phyloP scores from a whole-genome alignment of 108 stramenopile species.

The Epithemia pelagica region DNA sequence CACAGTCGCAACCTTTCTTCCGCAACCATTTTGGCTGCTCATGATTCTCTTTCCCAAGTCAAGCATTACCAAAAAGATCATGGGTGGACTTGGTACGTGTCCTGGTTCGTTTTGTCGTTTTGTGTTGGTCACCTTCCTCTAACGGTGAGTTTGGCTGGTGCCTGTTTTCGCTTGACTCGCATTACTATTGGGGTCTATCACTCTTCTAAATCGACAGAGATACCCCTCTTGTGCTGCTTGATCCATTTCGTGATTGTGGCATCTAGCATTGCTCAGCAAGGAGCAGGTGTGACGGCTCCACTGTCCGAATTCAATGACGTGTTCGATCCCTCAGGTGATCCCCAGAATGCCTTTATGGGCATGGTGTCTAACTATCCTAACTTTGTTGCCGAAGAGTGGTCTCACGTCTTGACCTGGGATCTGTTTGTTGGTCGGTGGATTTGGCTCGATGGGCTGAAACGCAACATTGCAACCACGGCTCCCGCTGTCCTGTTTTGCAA shows the following conservation, averaged over 20 bases:
- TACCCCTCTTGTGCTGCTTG: conserved; percentile 39
- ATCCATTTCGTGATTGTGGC: conserved; percentile 78
- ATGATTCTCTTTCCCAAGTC: conserved; percentile 59
- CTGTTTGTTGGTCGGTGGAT: conserved; percentile 86
- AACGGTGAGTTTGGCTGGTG: too few relatives aligned
- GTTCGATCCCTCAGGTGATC: conserved; percentile 76
- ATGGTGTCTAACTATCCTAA: conserved; percentile 85
- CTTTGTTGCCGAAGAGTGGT: conserved; percentile 87
- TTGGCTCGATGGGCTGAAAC: conserved; percentile 77
- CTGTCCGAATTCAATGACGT: conserved; percentile 80
- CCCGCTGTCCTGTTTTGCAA: conserved; percentile 82
- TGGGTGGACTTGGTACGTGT: conserved; percentile 48
- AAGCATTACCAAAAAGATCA: conserved; percentile 56
- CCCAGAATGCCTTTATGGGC: conserved; percentile 74
- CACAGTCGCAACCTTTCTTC: conserved; percentile 72
- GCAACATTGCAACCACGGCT: conserved; percentile 64
- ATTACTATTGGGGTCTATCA: not conserved
- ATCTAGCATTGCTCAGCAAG: conserved; percentile 50
- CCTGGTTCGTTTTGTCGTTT: too few relatives aligned
- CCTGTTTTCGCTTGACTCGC: too few relatives aligned
- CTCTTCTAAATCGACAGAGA: not conserved
- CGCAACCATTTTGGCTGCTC: conserved; percentile 77
- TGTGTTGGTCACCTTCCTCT: too few relatives aligned
- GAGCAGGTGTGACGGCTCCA: conserved; percentile 64
- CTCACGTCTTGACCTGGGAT: conserved; percentile 88